Evolutionary conservation across 306 rosid genomes (phyloP).

Genomic region (Rubus parviflorus): DNA sequence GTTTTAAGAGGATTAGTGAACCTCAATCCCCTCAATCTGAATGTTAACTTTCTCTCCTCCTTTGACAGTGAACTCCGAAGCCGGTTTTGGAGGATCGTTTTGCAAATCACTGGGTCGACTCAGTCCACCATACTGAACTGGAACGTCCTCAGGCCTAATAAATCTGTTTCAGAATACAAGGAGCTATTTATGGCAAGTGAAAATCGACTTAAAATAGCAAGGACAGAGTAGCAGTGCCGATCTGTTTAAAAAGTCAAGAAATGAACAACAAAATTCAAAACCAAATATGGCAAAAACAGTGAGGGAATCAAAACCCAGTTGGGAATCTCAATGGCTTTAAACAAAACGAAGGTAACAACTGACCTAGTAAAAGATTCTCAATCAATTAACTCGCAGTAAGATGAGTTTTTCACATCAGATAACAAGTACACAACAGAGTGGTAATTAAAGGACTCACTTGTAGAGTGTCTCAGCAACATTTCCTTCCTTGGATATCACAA

Average conservation of each 20-base stretch:
- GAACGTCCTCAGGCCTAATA: slow-evolving; percentile 89
- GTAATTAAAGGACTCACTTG: slow-evolving; percentile 52
- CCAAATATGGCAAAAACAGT: slow-evolving; percentile 9
- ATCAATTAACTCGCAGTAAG: not conserved
- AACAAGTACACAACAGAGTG: not conserved
- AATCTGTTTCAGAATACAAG: slow-evolving; percentile 48
- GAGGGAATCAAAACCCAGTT: not conserved
- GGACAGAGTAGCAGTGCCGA: not conserved
- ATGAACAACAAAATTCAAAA: slow-evolving; percentile 9
- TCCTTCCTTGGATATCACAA: slow-evolving; percentile 93
- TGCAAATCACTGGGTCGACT: slow-evolving; percentile 60
- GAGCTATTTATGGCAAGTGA: slow-evolving; percentile 4
- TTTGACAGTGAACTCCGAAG: slow-evolving; percentile 87
- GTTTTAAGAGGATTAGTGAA: slow-evolving; percentile 4
- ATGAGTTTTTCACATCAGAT: not conserved
- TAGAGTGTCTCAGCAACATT: slow-evolving; percentile 87
- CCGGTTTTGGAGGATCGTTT: slow-evolving; percentile 86
- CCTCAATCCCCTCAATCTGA: slow-evolving; percentile 99
- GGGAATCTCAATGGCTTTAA: not conserved
- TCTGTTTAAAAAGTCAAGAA: not conserved
- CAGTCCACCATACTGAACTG: slow-evolving; percentile 94
- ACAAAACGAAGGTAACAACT: not conserved
- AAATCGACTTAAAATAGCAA: slow-evolving; percentile 2
- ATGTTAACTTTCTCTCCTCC: slow-evolving; percentile 98
- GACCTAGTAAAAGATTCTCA: slow-evolving; percentile 13